Conservation (phyloP, 208 protist genomes). For the Strigomonas oncopelti region DNA sequence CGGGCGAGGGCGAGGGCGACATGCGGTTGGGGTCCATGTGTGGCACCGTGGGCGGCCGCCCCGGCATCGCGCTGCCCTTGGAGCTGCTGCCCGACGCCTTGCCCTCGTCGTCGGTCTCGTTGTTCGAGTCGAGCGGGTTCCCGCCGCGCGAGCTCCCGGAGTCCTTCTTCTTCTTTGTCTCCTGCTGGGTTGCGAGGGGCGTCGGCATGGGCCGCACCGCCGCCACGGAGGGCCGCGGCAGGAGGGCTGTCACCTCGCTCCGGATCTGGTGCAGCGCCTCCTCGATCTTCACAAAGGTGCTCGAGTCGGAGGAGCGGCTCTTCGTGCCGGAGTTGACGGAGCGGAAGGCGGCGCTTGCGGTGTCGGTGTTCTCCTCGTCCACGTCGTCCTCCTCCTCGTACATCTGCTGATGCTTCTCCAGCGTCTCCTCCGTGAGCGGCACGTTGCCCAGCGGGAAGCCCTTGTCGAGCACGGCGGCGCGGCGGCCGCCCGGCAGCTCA, state of each 20-base stretch:
- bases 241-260: conserved; percentile 11
- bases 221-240: neutral
- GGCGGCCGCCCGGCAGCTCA: neutral
- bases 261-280: conserved; percentile 18
- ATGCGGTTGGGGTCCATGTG: neutral
- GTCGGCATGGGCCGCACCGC: neutral
- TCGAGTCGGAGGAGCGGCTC: neutral
- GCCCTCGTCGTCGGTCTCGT: neutral
- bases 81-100: neutral
- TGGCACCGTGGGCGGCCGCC: conserved; percentile 4
- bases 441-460: neutral
- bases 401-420: conserved; percentile 7
- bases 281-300: conserved; percentile 9
- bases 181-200: neutral
- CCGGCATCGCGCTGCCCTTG: conserved; percentile 3
- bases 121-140: neutral
- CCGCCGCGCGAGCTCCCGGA: conserved; percentile 5
- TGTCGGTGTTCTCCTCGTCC: neutral
- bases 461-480: neutral
- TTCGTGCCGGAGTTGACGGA: conserved; percentile 1
- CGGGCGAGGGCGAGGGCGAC: neutral
- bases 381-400: conserved; percentile 1
- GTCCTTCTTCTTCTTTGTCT: neutral
- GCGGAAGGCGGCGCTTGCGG: neutral
- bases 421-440: conserved; percentile 10